Evolutionary conservation across 2,329 filamentous ascomycete species (phyloP).

Genomic region (Aspergillus sp.): DNA sequence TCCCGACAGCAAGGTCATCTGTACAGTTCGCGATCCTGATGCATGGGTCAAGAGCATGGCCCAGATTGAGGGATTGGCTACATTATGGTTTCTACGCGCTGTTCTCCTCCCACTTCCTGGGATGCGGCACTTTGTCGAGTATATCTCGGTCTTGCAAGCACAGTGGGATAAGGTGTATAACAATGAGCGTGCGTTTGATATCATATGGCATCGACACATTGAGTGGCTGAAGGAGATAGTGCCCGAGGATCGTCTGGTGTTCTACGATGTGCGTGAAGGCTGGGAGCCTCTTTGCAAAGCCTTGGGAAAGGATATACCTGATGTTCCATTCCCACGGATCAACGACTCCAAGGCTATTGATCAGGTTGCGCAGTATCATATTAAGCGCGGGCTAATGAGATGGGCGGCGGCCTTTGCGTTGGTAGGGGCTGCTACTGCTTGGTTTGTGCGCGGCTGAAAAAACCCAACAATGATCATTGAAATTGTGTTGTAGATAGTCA

Average conservation of each 20-base stretch:
- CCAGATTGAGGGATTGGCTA: constrained; percentile 19
- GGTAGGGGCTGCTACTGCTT: constrained; percentile 15
- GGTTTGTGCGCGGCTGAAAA: background rate
- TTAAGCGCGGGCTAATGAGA: constrained; percentile 28
- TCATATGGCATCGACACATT: constrained; percentile 26
- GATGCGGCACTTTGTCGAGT: constrained; percentile 27
- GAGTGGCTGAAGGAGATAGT: constrained; percentile 29
- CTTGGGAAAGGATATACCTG: constrained; percentile 42
- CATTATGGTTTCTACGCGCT: constrained; percentile 22
- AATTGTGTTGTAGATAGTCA: no score
- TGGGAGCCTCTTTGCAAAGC: constrained; percentile 52
- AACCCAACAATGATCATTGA: no score
- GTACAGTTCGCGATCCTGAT: constrained; percentile 32
- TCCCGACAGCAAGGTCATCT: constrained; percentile 52
- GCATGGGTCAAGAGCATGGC: constrained; percentile 28
- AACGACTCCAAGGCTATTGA: constrained; percentile 36
- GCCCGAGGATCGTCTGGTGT: constrained; percentile 36
- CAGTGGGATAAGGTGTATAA: constrained; percentile 28
- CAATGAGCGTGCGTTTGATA: background rate
- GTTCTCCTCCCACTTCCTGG: constrained; percentile 29
- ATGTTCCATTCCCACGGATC: constrained; percentile 39
- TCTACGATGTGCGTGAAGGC: constrained; percentile 44
- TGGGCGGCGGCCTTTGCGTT: constrained; percentile 30
- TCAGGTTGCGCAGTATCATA: constrained; percentile 21
- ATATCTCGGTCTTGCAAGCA: constrained; percentile 18